Percentiles rank a stretch among this genome's conserved stretches.
These are phyloP conservation scores for Eutrema heterophyllum DNA, from an alignment of 345 rosid genomes.

Conservation along the genomic window DNA sequence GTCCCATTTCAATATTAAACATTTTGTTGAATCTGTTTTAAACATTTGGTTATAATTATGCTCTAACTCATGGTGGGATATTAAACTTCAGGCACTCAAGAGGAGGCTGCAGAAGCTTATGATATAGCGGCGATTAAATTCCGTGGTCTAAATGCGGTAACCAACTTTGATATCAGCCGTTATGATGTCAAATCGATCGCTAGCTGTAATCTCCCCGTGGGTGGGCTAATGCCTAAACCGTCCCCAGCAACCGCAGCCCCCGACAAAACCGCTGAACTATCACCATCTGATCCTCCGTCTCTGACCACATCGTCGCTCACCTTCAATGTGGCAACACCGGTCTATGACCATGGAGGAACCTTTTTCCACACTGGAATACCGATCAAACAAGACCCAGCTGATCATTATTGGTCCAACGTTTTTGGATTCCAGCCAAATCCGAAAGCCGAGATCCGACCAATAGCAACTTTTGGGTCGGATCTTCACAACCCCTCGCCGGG, in stretches of 20 bases:
- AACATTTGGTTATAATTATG: background rate
- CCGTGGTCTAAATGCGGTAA: constrained; percentile 83
- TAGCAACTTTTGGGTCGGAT: constrained; percentile 19
- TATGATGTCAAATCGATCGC: constrained; percentile 89
- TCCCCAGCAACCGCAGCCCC: background rate
- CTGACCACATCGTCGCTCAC: constrained; percentile 45
- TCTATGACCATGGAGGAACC: constrained; percentile 29
- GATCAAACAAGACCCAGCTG: constrained; percentile 54
- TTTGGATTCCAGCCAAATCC: constrained; percentile 32
- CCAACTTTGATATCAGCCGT: constrained; percentile 90
- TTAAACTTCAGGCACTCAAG: constrained; percentile 63
- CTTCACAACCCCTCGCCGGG: constrained; percentile 5
- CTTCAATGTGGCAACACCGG: constrained; percentile 39
- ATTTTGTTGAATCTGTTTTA: background rate
- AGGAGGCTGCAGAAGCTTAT: constrained; percentile 97
- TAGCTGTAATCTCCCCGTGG: constrained; percentile 74
- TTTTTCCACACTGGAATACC: constrained; percentile 51
- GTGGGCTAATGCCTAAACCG: constrained; percentile 45
- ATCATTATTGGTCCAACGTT: constrained; percentile 61
- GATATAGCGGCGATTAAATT: constrained; percentile 97
- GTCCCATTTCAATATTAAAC: constrained; percentile 12
- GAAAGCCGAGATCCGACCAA: constrained; percentile 12
- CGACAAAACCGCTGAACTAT: constrained; percentile 5
- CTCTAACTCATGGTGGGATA: background rate
- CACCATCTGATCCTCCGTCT: constrained; percentile 43